phyloP scores from a whole-genome alignment of 1,284 basidiomycete species.

The Apiotrichum mycotoxinovorans region DNA sequence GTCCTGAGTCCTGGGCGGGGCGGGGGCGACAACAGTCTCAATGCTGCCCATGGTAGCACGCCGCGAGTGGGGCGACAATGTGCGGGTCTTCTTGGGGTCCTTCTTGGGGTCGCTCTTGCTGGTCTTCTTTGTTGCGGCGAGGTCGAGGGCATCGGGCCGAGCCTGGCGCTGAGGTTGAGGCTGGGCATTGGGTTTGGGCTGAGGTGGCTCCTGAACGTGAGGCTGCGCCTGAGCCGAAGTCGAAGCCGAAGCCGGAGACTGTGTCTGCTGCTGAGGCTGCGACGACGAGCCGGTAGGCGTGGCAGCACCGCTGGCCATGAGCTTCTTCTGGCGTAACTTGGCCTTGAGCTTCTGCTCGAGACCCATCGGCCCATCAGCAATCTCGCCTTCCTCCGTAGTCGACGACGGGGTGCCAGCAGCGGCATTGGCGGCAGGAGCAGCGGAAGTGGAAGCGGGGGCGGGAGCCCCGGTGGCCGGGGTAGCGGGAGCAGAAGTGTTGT shows the following conservation, averaged over 20 bases:
- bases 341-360: constrained; percentile 10
- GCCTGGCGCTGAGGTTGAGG: not conserved
- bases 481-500: no score
- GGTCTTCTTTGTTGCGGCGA: no score
- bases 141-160: no score
- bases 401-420: not conserved
- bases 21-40: not conserved
- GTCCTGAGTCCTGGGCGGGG: not conserved
- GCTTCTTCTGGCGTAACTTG: constrained; percentile 1
- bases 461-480: not conserved
- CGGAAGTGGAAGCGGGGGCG: not conserved
- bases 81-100: no score
- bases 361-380: not conserved
- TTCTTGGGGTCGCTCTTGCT: no score
- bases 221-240: not conserved
- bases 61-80: no score
- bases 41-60: not conserved
- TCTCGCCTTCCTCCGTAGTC: constrained; percentile 6
- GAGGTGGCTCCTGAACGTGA: not conserved
- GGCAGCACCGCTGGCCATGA: not conserved
- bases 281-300: not conserved
- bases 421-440: not conserved
- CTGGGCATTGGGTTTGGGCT: not conserved
- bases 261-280: no score
- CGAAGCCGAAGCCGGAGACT: no score